Conservation (phyloP, 192 early-diverging fungal species). For the Coemansia sp. region DNA sequence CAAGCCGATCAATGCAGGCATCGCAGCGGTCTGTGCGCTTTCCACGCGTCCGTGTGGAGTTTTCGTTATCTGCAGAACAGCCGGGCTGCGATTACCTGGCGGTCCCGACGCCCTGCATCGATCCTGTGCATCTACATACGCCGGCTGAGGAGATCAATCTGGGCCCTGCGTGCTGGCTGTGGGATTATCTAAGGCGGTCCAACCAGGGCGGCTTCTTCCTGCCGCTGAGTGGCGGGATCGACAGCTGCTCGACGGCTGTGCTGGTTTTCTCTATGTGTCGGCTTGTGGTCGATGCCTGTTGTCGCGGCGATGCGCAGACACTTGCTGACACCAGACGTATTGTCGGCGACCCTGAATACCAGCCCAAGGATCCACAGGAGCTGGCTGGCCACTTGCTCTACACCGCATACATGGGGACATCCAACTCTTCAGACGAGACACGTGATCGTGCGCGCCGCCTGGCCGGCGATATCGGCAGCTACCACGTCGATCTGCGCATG, state of each 20-base stretch:
- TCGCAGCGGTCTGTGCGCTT: constrained; percentile 57
- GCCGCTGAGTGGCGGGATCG: constrained; percentile 96
- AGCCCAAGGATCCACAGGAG: constrained; percentile 78
- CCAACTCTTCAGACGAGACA: constrained; percentile 87
- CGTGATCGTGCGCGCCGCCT: constrained; percentile 75
- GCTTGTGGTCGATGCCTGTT: constrained; percentile 35
- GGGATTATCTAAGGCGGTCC: constrained; percentile 97
- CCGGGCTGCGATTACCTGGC: constrained; percentile 32
- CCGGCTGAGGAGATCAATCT: constrained; percentile 90
- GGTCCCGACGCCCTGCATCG: constrained; percentile 42
- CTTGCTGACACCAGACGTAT: constrained; percentile 71
- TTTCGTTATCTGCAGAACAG: constrained; percentile 50
- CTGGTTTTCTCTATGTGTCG: constrained; percentile 70
- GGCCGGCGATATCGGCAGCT: constrained; percentile 82
- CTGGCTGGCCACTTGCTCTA: constrained; percentile 85
- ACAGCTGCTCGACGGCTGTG: constrained; percentile 86
- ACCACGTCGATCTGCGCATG: constrained; percentile 90
- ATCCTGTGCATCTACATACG: constrained; percentile 61
- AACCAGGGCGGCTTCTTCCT: constrained; percentile 89
- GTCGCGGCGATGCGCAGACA: constrained; percentile 60
- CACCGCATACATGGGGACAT: constrained; percentile 95
- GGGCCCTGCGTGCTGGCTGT: constrained; percentile 99
- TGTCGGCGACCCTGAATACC: constrained; percentile 58
- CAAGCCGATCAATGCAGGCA: constrained; percentile 84
- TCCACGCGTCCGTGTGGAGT: constrained; percentile 62